Evolutionary conservation across 805 yeast species (phyloP), one percentile per base, ranked within the genome.

Genomic region (Lipomyces spencermartinsiae): DNA sequence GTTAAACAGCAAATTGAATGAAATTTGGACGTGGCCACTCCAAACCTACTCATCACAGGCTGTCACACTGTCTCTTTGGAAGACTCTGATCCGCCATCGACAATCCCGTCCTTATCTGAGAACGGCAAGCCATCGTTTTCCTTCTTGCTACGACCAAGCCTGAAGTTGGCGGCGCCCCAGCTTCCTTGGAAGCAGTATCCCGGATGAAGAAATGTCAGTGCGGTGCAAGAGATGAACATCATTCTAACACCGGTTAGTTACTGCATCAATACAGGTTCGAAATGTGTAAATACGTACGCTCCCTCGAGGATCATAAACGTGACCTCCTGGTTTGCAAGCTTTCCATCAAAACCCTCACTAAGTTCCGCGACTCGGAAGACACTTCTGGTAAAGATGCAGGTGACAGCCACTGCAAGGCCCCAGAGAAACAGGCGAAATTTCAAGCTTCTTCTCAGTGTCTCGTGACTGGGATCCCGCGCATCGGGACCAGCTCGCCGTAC

Each of bases 301-400:
- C 14, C 57, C 33, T 54, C 57, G 57, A 54, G 57, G 57, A 54
- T n/a, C 57, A 54, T 54, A n/a, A 54, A 54, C 33, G 57, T 54
- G 33, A 54, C 57, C 57, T 54, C 33, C 3, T 54, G 57, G 57
- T 54, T 54, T 2, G 57, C 57, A 3, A 54, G 57, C 1, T 1
- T 2, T 22, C 57, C 57, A 19, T n/a, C 19, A 19, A 54, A 54
- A 14, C 57, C 57, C 33, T 54, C 19, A 29, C 57, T 54, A 19
- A 54, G 57, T 54, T 54, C 57, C 14, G 57, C 57, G 33, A 54
- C 22, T 14, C 57, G 57, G 57, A 14, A 54, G 16, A 29, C 57
- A 54, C 57, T 54, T 54, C 57, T 54, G 3, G 22, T n/a, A 3
- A 54, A 29, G 33, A 54, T 54, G 57, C 57, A 54, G 57, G 4